Base-by-base conservation (phyloP, 805 yeast genomes). In the Saccharomycopsis javanensis region DNA sequence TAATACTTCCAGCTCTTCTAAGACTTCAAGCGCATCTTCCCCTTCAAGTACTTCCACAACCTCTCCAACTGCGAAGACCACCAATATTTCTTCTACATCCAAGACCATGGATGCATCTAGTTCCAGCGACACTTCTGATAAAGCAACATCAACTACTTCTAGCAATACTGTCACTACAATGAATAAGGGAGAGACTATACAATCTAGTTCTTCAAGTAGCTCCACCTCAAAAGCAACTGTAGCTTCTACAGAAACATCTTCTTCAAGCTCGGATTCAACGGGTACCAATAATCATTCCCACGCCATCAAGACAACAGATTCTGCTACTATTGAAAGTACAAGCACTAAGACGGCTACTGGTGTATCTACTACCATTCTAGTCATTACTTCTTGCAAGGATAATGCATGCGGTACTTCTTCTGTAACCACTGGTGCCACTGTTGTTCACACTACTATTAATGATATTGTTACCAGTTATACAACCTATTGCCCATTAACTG, bases 401-500 rank as follows among this genome's bases (percentile, higher is more conserved):
- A 48, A 61, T 53, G 57, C 38, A 15, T 66, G 69, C 56, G n/a
- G 61, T 27, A 57, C 54, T 18, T 27, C 60, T 33, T 54, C 64
- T 38, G 58, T 58, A 45, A 64, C 67, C 35, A 66, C 68, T 30
- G 68, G 66, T 54, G 63, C 63, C 48, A 58, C 65, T 31, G 57
- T 62, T 30, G 59, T 63, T 27, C 63, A 69, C 42, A 60, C 56
- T 34, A 67, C 68, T 18, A 56, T 61, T n/a, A 55, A 59, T 13
- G 68, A 64, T 50, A 54, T 62, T 34, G 62, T 59, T 25, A 65
- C 69, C 51, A 58, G 60, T 34, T 57, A 61, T 59, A 66, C 69
- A 46, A 66, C 66, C 50, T 62, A 61, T 59, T 64, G 67, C 50
- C 67, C 72, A 48, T 57, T 63, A 37, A 42, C 61, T 53, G 48